Evolutionary conservation across 495 filamentous ascomycete genomes (phyloP).

Genomic region (Aspergillus sparsus): DNA sequence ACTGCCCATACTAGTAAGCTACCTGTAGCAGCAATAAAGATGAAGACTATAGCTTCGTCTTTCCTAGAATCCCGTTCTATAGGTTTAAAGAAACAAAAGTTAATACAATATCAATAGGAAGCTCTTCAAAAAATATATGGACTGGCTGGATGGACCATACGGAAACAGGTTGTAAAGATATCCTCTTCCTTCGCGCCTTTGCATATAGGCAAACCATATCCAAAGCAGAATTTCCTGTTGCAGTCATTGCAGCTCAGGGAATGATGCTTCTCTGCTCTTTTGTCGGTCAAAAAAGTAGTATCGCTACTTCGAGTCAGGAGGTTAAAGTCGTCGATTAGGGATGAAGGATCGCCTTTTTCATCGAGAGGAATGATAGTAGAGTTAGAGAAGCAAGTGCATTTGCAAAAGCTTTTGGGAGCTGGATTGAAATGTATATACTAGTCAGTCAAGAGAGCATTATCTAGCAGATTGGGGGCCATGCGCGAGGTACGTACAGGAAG

Average conservation of each 20-base stretch:
- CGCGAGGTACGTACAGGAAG: slow-evolving; percentile 29
- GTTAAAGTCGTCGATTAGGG: slow-evolving; percentile 29
- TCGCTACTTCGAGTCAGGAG: slow-evolving; percentile 28
- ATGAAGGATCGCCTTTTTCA: slow-evolving; percentile 30
- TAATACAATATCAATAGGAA: slow-evolving; percentile 1
- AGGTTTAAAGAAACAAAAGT: slow-evolving; percentile 24
- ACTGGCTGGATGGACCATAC: slow-evolving; percentile 41
- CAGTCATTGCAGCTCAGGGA: slow-evolving; percentile 74
- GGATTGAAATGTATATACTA: background rate
- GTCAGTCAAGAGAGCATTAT: slow-evolving; percentile 15
- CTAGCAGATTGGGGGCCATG: background rate
- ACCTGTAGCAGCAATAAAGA: slow-evolving; percentile 86
- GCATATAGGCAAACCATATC: slow-evolving; percentile 83
- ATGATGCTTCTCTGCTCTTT: slow-evolving; percentile 37
- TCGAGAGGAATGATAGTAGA: slow-evolving; percentile 75
- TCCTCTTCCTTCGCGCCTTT: slow-evolving; percentile 82
- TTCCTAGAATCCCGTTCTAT: slow-evolving; percentile 83
- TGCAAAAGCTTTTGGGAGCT: slow-evolving; percentile 88
- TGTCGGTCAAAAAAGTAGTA: slow-evolving; percentile 14
- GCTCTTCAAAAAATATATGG: background rate
- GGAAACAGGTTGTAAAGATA: slow-evolving; percentile 88
- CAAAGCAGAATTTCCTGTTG: slow-evolving; percentile 86
- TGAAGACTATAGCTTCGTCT: slow-evolving; percentile 86
- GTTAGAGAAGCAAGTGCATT: slow-evolving; percentile 93
- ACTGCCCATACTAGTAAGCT: slow-evolving; percentile 80